These are phyloP conservation scores for Plasmodium yoelii DNA, from an alignment of 169 alveolate species.

Conservation along the genomic window DNA sequence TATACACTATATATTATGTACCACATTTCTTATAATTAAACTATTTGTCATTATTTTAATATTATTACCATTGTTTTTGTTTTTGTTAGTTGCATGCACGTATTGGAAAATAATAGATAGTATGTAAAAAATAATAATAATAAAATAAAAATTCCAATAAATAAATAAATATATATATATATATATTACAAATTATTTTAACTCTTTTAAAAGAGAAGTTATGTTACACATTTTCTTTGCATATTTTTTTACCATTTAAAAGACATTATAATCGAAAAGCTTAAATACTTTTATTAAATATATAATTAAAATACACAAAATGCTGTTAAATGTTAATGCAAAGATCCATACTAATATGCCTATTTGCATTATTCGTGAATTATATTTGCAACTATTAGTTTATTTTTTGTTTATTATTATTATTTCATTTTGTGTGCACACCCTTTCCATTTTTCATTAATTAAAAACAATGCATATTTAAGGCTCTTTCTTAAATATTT, in stretches of 20 bases:
- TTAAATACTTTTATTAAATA: background rate
- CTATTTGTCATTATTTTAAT: too few species aligned
- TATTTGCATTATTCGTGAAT: conserved; percentile 2
- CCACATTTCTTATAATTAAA: too few species aligned
- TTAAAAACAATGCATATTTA: conserved; percentile 35
- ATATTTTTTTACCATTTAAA: background rate
- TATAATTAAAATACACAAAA: background rate
- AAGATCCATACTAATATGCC: background rate
- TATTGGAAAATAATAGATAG: too few species aligned
- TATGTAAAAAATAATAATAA: too few species aligned
- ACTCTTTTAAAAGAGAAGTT: conserved; percentile 50
- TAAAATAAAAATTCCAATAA: too few species aligned
- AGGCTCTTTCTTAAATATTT: conserved; percentile 2
- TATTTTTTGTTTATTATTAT: background rate
- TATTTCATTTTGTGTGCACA: conserved; percentile 10
- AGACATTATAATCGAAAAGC: background rate
- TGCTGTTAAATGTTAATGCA: background rate
- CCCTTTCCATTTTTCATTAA: background rate
- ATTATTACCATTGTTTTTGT: too few species aligned
- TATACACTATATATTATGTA: too few species aligned
- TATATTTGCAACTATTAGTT: background rate
- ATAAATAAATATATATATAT: too few species aligned
- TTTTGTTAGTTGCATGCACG: too few species aligned
- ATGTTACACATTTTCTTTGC: conserved; percentile 13
- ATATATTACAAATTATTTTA: background rate